Evolutionary conservation across 1,284 basidiomycete species (phyloP), one percentile per base, ranked within the genome.

Genomic region (Heterobasidion irregulare): DNA sequence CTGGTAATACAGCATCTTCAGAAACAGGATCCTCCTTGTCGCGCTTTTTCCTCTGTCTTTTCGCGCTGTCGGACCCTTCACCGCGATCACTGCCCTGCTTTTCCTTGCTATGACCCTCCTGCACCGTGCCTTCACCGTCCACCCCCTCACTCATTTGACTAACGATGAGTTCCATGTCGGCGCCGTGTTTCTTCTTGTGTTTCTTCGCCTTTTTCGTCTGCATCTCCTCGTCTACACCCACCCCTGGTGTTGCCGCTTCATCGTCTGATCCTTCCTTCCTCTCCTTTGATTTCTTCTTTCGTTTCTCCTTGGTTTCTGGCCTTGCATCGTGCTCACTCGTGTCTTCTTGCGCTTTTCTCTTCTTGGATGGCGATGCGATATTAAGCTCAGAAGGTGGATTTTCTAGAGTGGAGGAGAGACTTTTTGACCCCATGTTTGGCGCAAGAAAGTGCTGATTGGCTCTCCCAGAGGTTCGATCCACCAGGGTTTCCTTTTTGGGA

Each of bases 161-260:
- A 44, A 57, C 19, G 18, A 35, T 45, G 35, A 52, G 33, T 3
- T 52, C 53, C n/a, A 15, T 53, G 35, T 55, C 48, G 33, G 41
- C 53, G 33, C 56, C 47, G 43, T 48, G 52, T 9, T 54, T 61
- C 18, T 57, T 56, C 49, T 62, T 59, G 18, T 58, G 57, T 41
- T 62, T 62, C 58, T 63, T 63, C 47, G 59, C 59, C 57, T 63
- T 64, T 59, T 61, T 57, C 56, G 57, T 46, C 36, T 45, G 36
- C 18, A 19, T 41, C 33, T 57, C 54, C 8, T 26, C 54, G 2
- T 52, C 44, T 9, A 26, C 36, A 3, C 44, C 13, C 2, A 9
- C 52, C 10, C 18, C 35, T 16, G 32, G 19, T 15, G 19, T 32
- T 35, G 9, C 13, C n/a, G 38, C 38, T 7, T 41, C 38, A 10